Conservation (phyloP, 129 eudicot species). For the Kitagawia praeruptora region DNA sequence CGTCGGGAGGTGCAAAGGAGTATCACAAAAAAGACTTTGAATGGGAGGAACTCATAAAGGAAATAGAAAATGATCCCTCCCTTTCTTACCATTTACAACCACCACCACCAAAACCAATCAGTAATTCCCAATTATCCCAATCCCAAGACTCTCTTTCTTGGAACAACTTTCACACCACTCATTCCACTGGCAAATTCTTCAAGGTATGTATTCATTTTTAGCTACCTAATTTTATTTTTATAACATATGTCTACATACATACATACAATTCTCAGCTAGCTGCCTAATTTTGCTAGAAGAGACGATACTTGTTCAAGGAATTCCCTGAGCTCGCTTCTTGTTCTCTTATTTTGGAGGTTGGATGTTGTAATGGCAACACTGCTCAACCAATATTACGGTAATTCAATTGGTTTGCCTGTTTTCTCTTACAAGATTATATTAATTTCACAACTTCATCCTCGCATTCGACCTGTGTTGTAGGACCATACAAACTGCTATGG, state of each 20-base stretch:
- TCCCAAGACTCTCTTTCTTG: neutral
- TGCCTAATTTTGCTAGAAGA: conserved; percentile 23
- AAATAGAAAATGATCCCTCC: conserved; percentile 47
- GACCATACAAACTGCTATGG: conserved; percentile 34
- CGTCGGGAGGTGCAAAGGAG: conserved; percentile 26
- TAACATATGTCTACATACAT: too few relatives aligned
- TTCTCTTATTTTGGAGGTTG: conserved; percentile 67
- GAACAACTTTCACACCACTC: neutral
- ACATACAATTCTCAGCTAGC: too few relatives aligned
- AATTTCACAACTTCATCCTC: too few relatives aligned
- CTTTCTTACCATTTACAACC: conserved; percentile 36
- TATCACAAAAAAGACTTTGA: conserved; percentile 82
- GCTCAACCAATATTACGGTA: conserved; percentile 80
- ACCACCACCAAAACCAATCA: too few relatives aligned
- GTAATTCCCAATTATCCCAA: neutral
- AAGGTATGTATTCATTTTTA: conserved; percentile 18
- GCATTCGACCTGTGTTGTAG: conserved; percentile 22
- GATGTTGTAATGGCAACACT: conserved; percentile 95
- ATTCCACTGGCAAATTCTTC: conserved; percentile 10
- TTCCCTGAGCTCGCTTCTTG: conserved; percentile 72
- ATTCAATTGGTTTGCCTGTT: neutral
- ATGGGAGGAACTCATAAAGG: conserved; percentile 51
- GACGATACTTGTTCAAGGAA: conserved; percentile 85
- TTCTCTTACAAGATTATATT: too few relatives aligned
- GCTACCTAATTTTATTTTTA: too few relatives aligned